A percentile compares a stretch with the other conserved stretches of the same genome.
phyloP scores from a whole-genome alignment of 306 rosid species.

The Rosa lucieae region DNA sequence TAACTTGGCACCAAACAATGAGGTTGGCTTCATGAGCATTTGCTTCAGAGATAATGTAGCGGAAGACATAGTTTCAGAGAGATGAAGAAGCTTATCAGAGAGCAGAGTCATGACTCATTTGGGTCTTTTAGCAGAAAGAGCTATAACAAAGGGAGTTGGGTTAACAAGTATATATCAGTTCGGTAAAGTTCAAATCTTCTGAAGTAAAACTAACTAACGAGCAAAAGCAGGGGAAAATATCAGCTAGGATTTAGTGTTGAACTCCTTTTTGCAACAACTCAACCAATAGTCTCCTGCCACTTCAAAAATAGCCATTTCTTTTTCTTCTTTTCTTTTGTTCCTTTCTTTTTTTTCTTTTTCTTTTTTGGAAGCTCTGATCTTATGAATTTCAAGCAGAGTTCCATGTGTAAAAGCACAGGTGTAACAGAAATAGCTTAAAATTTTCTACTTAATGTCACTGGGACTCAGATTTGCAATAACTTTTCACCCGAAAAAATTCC shows the following conservation, averaged over 20 bases:
- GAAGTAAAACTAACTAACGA: constrained; percentile 28
- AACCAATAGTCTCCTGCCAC: background rate
- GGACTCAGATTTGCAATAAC: background rate
- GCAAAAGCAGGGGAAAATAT: constrained; percentile 30
- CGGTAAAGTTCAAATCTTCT: constrained; percentile 2
- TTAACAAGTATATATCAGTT: background rate
- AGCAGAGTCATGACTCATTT: background rate
- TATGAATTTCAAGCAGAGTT: background rate
- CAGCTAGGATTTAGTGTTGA: constrained; percentile 1
- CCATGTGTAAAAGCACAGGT: background rate
- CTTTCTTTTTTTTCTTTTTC: background rate
- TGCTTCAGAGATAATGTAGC: background rate
- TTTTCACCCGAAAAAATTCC: background rate
- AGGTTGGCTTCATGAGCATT: constrained; percentile 31
- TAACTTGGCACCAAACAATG: constrained; percentile 41
- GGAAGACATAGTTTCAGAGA: constrained; percentile 13
- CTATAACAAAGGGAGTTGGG: constrained; percentile 14
- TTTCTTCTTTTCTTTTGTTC: background rate
- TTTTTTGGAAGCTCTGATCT: background rate
- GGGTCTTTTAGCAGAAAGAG: constrained; percentile 5
- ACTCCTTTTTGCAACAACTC: background rate
- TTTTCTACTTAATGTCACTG: background rate
- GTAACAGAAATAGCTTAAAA: background rate
- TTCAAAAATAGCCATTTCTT: background rate
- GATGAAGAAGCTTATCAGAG: constrained; percentile 5